These are phyloP conservation scores for Phaffia rhodozyma DNA, from an alignment of 1,284 basidiomycete genomes.

Conservation along the genomic window DNA sequence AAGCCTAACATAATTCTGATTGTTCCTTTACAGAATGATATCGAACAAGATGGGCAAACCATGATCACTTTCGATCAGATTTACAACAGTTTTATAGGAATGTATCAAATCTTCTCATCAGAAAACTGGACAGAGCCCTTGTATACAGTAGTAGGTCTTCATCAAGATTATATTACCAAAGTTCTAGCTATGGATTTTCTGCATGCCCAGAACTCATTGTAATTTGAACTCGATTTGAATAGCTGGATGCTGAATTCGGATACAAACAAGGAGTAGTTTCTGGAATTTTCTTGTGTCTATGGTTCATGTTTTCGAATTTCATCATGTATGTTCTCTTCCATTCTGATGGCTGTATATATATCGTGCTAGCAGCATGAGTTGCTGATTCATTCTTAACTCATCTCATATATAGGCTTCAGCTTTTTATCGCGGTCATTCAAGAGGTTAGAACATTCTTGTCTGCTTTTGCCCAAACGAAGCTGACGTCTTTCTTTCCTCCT, in stretches of 20 bases:
- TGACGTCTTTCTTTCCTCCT: conserved; percentile 54
- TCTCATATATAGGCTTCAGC: conserved; percentile 53
- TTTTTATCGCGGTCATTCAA: conserved; percentile 98
- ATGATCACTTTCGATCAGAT: conserved; percentile 75
- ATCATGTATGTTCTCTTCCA: no score
- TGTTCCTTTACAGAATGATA: conserved; percentile 55
- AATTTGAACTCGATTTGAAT: not conserved
- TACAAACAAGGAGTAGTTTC: conserved; percentile 64
- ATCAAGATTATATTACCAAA: no score
- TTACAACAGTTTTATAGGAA: conserved; percentile 75
- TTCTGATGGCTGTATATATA: no score
- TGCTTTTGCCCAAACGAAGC: conserved; percentile 19
- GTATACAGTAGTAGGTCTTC: conserved; percentile 47
- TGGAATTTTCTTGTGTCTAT: conserved; percentile 63
- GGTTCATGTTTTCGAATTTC: conserved; percentile 85
- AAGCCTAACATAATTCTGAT: not conserved
- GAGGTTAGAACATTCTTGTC: conserved; percentile 39
- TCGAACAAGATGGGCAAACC: conserved; percentile 38
- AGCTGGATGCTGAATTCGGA: conserved; percentile 43
- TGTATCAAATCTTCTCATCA: conserved; percentile 86
- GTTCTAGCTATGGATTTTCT: not conserved
- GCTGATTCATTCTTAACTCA: no score
- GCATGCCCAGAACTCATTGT: not conserved
- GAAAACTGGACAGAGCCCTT: conserved; percentile 87
- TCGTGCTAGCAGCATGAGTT: no score